These are phyloP conservation scores for Oryza rufipogon DNA, from an alignment of 176 grass and related monocot genomes.

Conservation along the genomic window DNA sequence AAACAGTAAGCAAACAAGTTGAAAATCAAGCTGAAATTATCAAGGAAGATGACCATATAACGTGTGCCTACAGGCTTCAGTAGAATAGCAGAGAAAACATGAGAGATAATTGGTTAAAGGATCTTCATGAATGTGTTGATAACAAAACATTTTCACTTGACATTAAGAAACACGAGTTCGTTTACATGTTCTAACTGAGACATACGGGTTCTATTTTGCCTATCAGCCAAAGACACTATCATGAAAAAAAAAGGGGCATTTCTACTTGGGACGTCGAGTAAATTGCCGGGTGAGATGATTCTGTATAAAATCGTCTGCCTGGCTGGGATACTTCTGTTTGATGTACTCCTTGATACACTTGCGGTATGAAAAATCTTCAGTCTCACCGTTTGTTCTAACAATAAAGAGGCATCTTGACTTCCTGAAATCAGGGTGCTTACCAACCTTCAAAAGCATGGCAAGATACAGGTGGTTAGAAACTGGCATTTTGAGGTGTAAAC, in stretches of 20 bases:
- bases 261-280: slow-evolving; percentile 1
- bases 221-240: neutral
- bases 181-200: neutral
- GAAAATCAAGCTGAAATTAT: too few species aligned
- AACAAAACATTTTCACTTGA: too few species aligned
- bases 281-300: slow-evolving; percentile 40
- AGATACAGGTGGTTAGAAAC: slow-evolving; percentile 21
- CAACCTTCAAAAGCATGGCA: slow-evolving; percentile 58
- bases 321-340: slow-evolving; percentile 61
- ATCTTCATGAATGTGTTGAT: too few species aligned
- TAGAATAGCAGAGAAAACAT: too few species aligned
- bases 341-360: slow-evolving; percentile 75
- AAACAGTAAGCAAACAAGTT: too few species aligned
- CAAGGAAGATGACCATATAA: too few species aligned
- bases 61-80: too few species aligned
- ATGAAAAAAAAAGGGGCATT: neutral
- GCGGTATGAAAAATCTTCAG: slow-evolving; percentile 82
- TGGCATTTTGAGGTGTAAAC: slow-evolving; percentile 1
- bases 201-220: neutral
- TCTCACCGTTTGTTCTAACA: slow-evolving; percentile 64
- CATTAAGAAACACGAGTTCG: neutral
- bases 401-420: slow-evolving; percentile 77
- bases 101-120: too few species aligned
- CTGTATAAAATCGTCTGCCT: slow-evolving; percentile 60
- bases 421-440: slow-evolving; percentile 59